A percentile compares a stretch with the other conserved stretches of the same genome.
phyloP scores from a whole-genome alignment of 306 rosid genomes.

The Citrullus colocynthis region DNA sequence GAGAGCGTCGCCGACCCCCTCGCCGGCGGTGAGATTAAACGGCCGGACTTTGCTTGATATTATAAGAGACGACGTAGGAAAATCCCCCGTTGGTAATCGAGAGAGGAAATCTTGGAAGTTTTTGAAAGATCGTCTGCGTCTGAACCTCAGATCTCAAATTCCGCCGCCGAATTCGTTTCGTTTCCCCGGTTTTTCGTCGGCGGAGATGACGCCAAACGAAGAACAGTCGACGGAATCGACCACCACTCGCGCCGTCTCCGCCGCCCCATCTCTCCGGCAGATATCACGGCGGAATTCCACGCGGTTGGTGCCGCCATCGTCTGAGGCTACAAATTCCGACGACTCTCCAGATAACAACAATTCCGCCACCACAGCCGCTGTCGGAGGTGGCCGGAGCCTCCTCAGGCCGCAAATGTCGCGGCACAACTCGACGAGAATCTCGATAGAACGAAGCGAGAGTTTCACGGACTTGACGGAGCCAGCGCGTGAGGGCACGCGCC shows the following conservation, averaged over 20 bases:
- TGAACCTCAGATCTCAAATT: slow-evolving; percentile 20
- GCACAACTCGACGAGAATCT: slow-evolving; percentile 15
- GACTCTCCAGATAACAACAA: not conserved
- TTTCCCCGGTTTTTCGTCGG: not conserved
- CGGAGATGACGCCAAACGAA: slow-evolving; percentile 11
- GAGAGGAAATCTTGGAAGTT: slow-evolving; percentile 60
- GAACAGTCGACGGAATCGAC: slow-evolving; percentile 1
- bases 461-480: slow-evolving; percentile 10
- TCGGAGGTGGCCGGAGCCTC: not conserved
- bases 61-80: slow-evolving; percentile 38
- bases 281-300: slow-evolving; percentile 16
- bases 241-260: not conserved
- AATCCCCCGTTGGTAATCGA: slow-evolving; percentile 15
- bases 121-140: slow-evolving; percentile 56
- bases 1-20: not conserved
- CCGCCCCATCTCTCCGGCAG: not conserved
- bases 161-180: slow-evolving; percentile 27
- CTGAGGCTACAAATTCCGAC: not conserved
- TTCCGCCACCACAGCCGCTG: not conserved
- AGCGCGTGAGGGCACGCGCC: slow-evolving; percentile 22
- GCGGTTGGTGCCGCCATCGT: slow-evolving; percentile 1
- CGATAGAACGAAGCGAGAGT: slow-evolving; percentile 11
- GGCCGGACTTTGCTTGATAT: slow-evolving; percentile 53
- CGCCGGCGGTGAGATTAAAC: slow-evolving; percentile 11
- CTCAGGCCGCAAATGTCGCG: slow-evolving; percentile 15